These are phyloP conservation scores for Peziza echinospora DNA, from an alignment of 495 filamentous ascomycete species.

Conservation along the genomic window DNA sequence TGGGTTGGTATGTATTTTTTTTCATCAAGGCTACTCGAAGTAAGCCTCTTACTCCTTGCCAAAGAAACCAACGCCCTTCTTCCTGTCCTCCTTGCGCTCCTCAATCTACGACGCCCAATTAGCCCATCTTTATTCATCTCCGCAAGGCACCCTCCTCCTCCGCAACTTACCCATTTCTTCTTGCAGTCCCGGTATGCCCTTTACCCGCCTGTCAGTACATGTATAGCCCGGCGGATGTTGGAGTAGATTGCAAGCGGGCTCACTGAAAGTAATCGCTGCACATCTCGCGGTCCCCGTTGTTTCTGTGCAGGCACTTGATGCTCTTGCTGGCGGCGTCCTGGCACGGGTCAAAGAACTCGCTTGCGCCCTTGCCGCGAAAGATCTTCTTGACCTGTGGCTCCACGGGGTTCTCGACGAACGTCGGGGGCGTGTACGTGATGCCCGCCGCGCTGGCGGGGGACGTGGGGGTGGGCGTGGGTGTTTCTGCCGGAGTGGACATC, in stretches of 20 bases:
- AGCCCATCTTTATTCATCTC: constrained; percentile 3
- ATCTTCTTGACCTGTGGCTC: constrained; percentile 3
- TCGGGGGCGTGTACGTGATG: not conserved
- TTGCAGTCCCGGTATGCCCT: constrained; percentile 91
- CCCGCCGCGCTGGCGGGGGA: not conserved
- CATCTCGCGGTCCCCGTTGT: constrained; percentile 64
- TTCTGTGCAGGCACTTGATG: constrained; percentile 67
- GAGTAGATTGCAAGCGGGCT: no score
- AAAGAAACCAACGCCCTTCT: constrained; percentile 6
- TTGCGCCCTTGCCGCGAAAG: constrained; percentile 46
- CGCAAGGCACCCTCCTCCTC: not conserved
- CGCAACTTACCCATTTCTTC: constrained; percentile 59
- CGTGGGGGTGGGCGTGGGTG: not conserved
- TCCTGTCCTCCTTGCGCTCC: constrained; percentile 30
- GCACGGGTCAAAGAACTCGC: constrained; percentile 82
- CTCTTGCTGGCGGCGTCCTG: constrained; percentile 79
- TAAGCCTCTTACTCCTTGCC: not conserved
- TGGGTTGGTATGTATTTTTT: no score
- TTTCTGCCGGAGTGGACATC: no score
- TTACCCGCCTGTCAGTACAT: no score
- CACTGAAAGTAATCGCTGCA: constrained; percentile 90
- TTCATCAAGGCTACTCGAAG: no score
- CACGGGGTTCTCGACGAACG: constrained; percentile 4
- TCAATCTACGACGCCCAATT: constrained; percentile 22
- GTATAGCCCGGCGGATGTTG: no score